Base-by-base conservation (phyloP, 345 rosid genomes). In the Noccaea bulbosa region DNA sequence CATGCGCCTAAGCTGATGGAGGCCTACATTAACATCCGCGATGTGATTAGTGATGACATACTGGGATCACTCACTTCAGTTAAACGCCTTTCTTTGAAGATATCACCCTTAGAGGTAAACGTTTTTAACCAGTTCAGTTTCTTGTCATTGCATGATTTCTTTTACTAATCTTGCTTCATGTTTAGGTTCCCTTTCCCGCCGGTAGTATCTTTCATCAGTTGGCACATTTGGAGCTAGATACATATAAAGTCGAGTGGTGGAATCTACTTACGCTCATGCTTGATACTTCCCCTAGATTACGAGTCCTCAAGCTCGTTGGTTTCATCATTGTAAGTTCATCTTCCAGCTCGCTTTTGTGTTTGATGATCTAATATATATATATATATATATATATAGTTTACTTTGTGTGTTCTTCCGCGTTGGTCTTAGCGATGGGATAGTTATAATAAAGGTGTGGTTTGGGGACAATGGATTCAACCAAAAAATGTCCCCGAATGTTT, bases 201-300 rank as follows among this genome's bases (percentile, higher is more conserved):
- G n/a, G 37, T 41, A 40, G 4, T 9, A 60, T 24, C 8, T 62
- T 62, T 2, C 9, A 62, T 10, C 8, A 32, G 5, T 12, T 41
- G 6, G 8, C 14, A 27, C 5, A 12, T 41, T 60, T 60, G 65
- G 65, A 41, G 65, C 12, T 60, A 11, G 0, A 0, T 7, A 20
- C 48, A 2, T 0, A 4, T 41, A 0, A 11, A 34, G 0, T 2
- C 2, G 43, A 32, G 10, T 62, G 57, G 46, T 35, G 57, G 46
- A 20, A 49, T 49, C 47, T 17, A 34, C 33, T 63, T 47, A 7
- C 11, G 2, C 3, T 4, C 12, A 63, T 63, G 68, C 56, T 63
- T 2, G 3, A 63, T 11, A 11, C 1, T 11, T 63, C 68, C 34
- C 56, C 68, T 47, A 47, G 17, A 2, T 10, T 63, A 3, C 55